Conservation (phyloP, 306 rosid genomes). For the Comarum palustre region DNA sequence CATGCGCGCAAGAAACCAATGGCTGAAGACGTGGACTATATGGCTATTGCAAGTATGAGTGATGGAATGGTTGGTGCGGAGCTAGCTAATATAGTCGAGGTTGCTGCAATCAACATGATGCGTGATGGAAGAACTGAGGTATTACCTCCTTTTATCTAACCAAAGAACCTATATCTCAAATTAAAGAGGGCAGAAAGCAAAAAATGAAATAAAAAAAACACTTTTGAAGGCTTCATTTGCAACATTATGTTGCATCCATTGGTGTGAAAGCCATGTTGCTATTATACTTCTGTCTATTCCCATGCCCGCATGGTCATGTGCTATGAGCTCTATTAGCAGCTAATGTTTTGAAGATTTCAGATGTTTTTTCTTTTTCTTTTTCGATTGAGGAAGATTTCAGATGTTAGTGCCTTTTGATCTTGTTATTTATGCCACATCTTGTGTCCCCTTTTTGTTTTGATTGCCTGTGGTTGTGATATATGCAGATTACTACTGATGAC, state of each 20-base stretch:
- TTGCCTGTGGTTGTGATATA: slow-evolving; percentile 15
- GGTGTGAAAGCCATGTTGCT: not conserved
- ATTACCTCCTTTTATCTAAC: slow-evolving; percentile 1
- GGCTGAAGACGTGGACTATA: slow-evolving; percentile 89
- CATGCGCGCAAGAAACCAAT: slow-evolving; percentile 97
- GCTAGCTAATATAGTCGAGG: slow-evolving; percentile 93
- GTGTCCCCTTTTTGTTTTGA: not conserved
- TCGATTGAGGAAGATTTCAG: not conserved
- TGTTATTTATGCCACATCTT: not conserved
- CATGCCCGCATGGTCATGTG: not conserved
- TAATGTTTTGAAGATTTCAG: not conserved
- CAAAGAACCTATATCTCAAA: not conserved
- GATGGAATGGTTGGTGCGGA: slow-evolving; percentile 99
- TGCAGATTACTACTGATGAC: slow-evolving; percentile 94
- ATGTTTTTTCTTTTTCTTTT: no score
- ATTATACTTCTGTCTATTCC: slow-evolving; percentile 1
- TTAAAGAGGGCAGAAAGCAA: no score
- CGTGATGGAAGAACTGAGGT: slow-evolving; percentile 95
- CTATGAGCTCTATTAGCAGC: not conserved
- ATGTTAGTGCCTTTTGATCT: not conserved
- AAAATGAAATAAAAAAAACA: no score
- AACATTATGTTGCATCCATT: not conserved
- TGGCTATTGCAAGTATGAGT: slow-evolving; percentile 87
- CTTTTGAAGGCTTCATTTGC: not conserved
- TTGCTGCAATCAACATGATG: slow-evolving; percentile 96